A percentile compares a stretch with the other conserved stretches of the same genome.
Evolutionary conservation across 1,284 basidiomycete species (phyloP).

Genomic region (Microbotryum violaceum): DNA sequence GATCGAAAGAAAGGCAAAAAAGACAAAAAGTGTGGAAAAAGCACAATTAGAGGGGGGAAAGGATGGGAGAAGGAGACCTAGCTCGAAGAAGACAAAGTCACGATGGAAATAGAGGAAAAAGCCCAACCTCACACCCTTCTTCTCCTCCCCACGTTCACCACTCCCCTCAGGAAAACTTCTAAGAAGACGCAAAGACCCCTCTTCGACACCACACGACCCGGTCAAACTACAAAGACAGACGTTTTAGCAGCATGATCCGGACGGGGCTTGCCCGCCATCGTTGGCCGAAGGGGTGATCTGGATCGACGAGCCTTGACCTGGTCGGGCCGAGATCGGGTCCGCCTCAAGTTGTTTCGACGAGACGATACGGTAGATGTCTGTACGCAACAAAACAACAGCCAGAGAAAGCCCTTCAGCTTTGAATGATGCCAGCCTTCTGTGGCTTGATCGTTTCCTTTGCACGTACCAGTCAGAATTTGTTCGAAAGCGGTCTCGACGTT

Average conservation of each 20-base stretch:
- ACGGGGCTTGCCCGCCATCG: slow-evolving; percentile 41
- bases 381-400: too few relatives aligned
- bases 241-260: slow-evolving; percentile 34
- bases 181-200: too few relatives aligned
- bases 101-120: neutral
- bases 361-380: slow-evolving; percentile 91
- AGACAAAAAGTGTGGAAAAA: neutral
- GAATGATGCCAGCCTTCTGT: neutral
- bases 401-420: neutral
- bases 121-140: neutral
- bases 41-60: neutral
- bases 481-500: slow-evolving; percentile 98
- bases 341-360: slow-evolving; percentile 82
- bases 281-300: slow-evolving; percentile 59
- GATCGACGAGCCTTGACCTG: slow-evolving; percentile 33
- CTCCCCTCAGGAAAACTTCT: neutral
- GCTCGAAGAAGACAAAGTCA: neutral
- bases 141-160: neutral
- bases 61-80: neutral
- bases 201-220: neutral
- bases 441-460: neutral
- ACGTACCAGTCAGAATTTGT: slow-evolving; percentile 83
- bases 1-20: neutral
- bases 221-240: neutral
- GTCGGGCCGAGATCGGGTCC: slow-evolving; percentile 51